Percentiles rank a stretch among this genome's conserved stretches.
Conservation (phyloP, 306 rosid genomes). For the Vigna radiata region DNA sequence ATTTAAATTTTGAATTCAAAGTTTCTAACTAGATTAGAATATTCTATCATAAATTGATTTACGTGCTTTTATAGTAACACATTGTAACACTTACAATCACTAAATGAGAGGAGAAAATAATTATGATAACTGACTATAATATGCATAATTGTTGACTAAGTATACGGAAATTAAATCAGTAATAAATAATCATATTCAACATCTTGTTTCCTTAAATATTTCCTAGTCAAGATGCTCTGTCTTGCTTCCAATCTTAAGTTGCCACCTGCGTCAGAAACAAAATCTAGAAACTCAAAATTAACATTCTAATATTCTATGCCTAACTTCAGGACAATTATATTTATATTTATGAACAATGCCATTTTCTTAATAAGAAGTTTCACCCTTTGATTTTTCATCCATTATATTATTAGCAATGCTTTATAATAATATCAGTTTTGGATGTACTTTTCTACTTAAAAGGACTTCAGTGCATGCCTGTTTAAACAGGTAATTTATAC, state of each 20-base stretch:
- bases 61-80: too few relatives aligned
- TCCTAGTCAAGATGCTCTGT: too few relatives aligned
- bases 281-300: neutral
- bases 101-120: neutral
- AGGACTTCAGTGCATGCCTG: neutral
- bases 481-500: neutral
- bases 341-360: neutral
- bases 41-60: too few relatives aligned
- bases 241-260: neutral
- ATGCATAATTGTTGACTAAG: too few relatives aligned
- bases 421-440: neutral
- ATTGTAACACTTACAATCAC: neutral
- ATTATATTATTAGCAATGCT: neutral
- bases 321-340: neutral
- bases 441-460: neutral
- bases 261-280: neutral
- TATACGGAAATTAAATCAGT: too few relatives aligned
- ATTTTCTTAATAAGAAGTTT: neutral
- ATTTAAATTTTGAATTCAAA: too few relatives aligned
- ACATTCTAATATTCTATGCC: neutral
- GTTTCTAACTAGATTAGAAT: too few relatives aligned
- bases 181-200: too few relatives aligned
- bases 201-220: too few relatives aligned
- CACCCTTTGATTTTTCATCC: neutral
- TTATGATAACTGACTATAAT: too few relatives aligned